Percentiles rank a stretch among this genome's conserved stretches.
Conservation (phyloP, 441 rosid genomes). For the Viola pubescens region DNA sequence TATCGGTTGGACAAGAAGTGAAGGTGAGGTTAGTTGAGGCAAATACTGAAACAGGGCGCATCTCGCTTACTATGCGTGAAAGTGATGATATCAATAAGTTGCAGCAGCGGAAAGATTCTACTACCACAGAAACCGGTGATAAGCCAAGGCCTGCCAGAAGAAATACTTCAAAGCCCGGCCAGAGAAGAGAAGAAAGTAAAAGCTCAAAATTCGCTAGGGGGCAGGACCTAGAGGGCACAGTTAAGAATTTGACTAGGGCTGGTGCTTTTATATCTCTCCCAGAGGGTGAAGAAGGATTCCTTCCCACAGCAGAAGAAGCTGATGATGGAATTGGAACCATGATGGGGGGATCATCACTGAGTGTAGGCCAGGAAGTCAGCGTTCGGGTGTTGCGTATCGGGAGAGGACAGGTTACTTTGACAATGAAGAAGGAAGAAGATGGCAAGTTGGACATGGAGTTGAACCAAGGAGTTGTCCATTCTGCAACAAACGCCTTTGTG, state of each 20-base stretch:
- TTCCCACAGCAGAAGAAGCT: slow-evolving; percentile 69
- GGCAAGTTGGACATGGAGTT: slow-evolving; percentile 27
- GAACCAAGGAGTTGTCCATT: slow-evolving; percentile 47
- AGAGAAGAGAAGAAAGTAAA: slow-evolving; percentile 40
- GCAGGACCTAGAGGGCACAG: slow-evolving; percentile 71
- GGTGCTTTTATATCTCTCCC: slow-evolving; percentile 89
- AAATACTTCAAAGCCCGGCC: slow-evolving; percentile 38
- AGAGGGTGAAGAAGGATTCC: slow-evolving; percentile 89
- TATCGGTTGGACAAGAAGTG: slow-evolving; percentile 90
- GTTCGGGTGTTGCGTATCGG: slow-evolving; percentile 58
- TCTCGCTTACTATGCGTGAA: slow-evolving; percentile 77
- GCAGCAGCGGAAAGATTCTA: slow-evolving; percentile 34
- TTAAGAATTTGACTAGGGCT: slow-evolving; percentile 67
- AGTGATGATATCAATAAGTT: slow-evolving; percentile 35
- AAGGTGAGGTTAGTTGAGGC: slow-evolving; percentile 76
- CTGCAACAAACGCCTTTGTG: slow-evolving; percentile 70
- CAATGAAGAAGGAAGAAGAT: slow-evolving; percentile 69
- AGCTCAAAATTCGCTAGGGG: slow-evolving; percentile 61
- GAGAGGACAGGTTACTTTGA: slow-evolving; percentile 73
- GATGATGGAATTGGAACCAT: slow-evolving; percentile 56
- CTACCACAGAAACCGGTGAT: slow-evolving; percentile 31
- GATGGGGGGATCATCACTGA: slow-evolving; percentile 56
- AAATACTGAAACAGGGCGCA: slow-evolving; percentile 61
- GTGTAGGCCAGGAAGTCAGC: slow-evolving; percentile 65
- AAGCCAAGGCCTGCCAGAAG: slow-evolving; percentile 48